Evolutionary conservation across 2,329 filamentous ascomycete species (phyloP).

Genomic region (Lasiodiplodia gonubiensis): DNA sequence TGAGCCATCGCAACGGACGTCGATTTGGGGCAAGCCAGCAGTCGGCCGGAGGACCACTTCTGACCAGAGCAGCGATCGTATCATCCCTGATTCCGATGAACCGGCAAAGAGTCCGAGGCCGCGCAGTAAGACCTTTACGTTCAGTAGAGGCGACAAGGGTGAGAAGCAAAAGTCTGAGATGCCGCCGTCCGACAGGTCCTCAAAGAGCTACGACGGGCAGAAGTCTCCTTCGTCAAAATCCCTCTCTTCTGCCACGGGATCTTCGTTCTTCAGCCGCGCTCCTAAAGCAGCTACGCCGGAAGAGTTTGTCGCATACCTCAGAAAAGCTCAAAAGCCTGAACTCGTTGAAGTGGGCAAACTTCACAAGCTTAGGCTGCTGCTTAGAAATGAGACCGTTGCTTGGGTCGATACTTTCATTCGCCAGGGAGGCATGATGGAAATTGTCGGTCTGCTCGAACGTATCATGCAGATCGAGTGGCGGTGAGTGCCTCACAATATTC

Average conservation of each 20-base stretch:
- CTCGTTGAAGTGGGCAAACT: slow-evolving; percentile 91
- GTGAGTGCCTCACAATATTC: slow-evolving; percentile 51
- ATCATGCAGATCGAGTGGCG: slow-evolving; percentile 97
- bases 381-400: slow-evolving; percentile 92
- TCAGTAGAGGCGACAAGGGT: slow-evolving; percentile 74
- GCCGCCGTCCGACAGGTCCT: slow-evolving; percentile 16
- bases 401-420: slow-evolving; percentile 95
- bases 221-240: slow-evolving; percentile 65
- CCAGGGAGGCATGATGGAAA: slow-evolving; percentile 89
- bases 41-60: slow-evolving; percentile 40
- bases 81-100: slow-evolving; percentile 38
- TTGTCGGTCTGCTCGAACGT: slow-evolving; percentile 83
- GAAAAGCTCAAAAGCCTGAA: slow-evolving; percentile 80
- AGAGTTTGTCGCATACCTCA: slow-evolving; percentile 86
- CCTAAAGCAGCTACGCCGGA: slow-evolving; percentile 76
- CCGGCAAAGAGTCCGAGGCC: slow-evolving; percentile 52
- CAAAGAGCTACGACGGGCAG: slow-evolving; percentile 59
- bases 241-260: slow-evolving; percentile 60
- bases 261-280: slow-evolving; percentile 68
- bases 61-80: slow-evolving; percentile 47
- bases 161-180: slow-evolving; percentile 75
- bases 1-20: slow-evolving; percentile 54
- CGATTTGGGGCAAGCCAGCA: slow-evolving; percentile 43
- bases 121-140: slow-evolving; percentile 78
- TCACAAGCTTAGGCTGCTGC: slow-evolving; percentile 85